Conservation (phyloP, 257 asterid species). For the Mitragyna speciosa region DNA sequence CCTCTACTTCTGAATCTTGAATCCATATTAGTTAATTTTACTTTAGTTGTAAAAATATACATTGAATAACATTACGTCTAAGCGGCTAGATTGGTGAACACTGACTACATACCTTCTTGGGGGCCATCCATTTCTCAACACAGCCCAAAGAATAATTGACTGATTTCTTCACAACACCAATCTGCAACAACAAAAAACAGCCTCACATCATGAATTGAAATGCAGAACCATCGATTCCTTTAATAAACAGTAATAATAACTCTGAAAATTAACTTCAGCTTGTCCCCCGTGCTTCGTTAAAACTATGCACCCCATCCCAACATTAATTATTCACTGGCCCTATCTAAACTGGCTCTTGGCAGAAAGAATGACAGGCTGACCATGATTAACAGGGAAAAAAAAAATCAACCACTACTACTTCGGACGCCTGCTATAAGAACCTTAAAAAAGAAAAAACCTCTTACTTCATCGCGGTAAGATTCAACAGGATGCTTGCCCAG, state of each 20-base stretch:
- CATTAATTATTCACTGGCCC: neutral
- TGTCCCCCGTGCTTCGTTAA: neutral
- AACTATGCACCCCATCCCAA: neutral
- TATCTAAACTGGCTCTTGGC: neutral
- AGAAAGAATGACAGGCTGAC: neutral
- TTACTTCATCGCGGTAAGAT: slow-evolving; percentile 87
- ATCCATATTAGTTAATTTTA: neutral
- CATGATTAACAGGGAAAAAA: neutral
- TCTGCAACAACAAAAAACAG: slow-evolving; percentile 30
- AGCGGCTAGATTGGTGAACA: neutral
- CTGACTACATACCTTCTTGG: slow-evolving; percentile 56
- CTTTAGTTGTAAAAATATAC: neutral
- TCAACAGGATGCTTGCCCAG: slow-evolving; percentile 87
- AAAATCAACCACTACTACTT: neutral
- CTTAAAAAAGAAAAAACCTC: too few species aligned
- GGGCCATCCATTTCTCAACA: slow-evolving; percentile 77
- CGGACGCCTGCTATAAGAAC: neutral
- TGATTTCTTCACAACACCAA: slow-evolving; percentile 80
- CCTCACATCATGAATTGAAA: neutral
- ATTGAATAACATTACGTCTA: neutral
- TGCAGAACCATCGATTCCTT: neutral
- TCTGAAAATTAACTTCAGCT: neutral
- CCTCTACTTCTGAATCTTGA: neutral
- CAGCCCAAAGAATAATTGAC: slow-evolving; percentile 46
- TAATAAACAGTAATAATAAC: neutral